phyloP scores from a whole-genome alignment of 352 stramenopile species.

The Phytopythium oedochilum region DNA sequence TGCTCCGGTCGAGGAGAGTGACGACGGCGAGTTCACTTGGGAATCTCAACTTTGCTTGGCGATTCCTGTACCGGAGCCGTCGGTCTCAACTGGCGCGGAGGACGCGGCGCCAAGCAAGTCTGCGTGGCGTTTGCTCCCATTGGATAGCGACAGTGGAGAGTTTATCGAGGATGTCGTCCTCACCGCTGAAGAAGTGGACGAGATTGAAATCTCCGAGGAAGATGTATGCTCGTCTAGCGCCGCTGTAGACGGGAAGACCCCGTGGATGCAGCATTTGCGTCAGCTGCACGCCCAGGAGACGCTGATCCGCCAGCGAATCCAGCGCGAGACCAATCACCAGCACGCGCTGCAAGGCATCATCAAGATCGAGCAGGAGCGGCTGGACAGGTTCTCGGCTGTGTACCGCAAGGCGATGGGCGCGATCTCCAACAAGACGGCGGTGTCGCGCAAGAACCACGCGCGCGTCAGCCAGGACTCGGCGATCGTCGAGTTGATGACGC shows the following conservation, averaged over 20 bases:
- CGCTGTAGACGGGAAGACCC: conserved; percentile 16
- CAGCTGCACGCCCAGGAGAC: conserved; percentile 53
- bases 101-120: not conserved
- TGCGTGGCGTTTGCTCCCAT: conserved; percentile 53
- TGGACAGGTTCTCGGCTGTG: conserved; percentile 45
- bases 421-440: conserved; percentile 36
- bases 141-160: conserved; percentile 41
- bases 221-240: conserved; percentile 45
- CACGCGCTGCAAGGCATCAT: conserved; percentile 61
- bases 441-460: conserved; percentile 46
- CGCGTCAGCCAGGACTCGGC: conserved; percentile 56
- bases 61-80: conserved; percentile 13
- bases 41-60: conserved; percentile 38
- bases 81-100: conserved; percentile 5
- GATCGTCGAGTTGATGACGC: conserved; percentile 61
- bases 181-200: conserved; percentile 45
- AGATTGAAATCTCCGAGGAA: conserved; percentile 63
- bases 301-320: conserved; percentile 45
- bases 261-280: conserved; percentile 48
- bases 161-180: conserved; percentile 54
- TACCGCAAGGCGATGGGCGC: conserved; percentile 57
- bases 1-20: conserved; percentile 2
- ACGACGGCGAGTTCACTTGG: conserved; percentile 27
- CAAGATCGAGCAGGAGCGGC: conserved; percentile 64
- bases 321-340: conserved; percentile 48